Evolutionary conservation across 2,329 filamentous ascomycete genomes (phyloP).

Genomic region (Colletotrichum sidae): DNA sequence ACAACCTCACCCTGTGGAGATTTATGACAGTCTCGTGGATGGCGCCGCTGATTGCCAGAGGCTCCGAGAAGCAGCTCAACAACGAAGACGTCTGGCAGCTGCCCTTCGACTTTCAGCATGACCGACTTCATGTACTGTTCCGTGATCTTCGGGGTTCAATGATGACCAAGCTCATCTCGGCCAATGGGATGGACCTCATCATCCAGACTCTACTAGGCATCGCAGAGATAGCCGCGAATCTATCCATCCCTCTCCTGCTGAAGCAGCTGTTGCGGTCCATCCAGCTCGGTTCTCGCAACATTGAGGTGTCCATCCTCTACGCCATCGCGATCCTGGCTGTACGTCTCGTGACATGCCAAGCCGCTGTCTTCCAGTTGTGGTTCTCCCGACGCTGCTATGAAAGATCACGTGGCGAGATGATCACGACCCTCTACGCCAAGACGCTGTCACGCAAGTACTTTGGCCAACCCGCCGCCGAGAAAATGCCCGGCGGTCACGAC

Average conservation of each 20-base stretch:
- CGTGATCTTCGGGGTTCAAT: conserved; percentile 79
- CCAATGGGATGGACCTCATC: conserved; percentile 83
- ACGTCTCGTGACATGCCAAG: conserved; percentile 72
- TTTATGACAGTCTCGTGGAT: conserved; percentile 91
- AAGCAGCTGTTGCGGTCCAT: conserved; percentile 78
- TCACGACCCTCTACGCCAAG: conserved; percentile 87
- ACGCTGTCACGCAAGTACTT: conserved; percentile 73
- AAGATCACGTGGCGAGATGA: conserved; percentile 84
- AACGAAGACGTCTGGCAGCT: conserved; percentile 87
- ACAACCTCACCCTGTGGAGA: conserved; percentile 82
- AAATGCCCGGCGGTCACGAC: conserved; percentile 41
- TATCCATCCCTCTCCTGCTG: conserved; percentile 75
- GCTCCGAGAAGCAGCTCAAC: conserved; percentile 73
- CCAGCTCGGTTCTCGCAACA: conserved; percentile 61
- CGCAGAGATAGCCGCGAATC: conserved; percentile 66
- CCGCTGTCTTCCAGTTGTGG: conserved; percentile 79
- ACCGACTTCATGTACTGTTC: conserved; percentile 78
- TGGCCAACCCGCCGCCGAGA: conserved; percentile 46
- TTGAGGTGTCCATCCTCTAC: conserved; percentile 72
- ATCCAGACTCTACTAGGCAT: conserved; percentile 75
- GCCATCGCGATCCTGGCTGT: conserved; percentile 70
- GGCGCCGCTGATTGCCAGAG: conserved; percentile 75
- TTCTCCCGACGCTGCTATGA: conserved; percentile 88
- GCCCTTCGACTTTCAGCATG: conserved; percentile 85
- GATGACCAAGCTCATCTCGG: conserved; percentile 74